A percentile compares a stretch with the other conserved stretches of the same genome.
phyloP scores from a whole-genome alignment of 2,329 filamentous ascomycete species.

The Colletotrichum horii region DNA sequence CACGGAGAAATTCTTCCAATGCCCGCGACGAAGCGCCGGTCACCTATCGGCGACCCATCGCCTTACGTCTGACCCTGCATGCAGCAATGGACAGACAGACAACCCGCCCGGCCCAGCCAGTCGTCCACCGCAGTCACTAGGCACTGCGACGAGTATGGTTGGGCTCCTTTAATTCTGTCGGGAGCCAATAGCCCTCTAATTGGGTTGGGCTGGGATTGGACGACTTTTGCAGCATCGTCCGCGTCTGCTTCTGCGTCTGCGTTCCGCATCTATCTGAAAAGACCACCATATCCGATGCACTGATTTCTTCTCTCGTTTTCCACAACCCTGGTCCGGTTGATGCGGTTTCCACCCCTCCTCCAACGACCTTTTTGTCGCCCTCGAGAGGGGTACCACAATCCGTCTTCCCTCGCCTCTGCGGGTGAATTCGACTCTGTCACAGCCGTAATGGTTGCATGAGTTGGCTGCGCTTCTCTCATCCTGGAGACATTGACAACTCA shows the following conservation, averaged over 20 bases:
- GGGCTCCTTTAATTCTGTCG: slow-evolving; percentile 6
- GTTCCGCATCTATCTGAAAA: not conserved
- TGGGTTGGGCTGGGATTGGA: slow-evolving; percentile 22
- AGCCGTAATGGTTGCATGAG: slow-evolving; percentile 24
- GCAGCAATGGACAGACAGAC: slow-evolving; percentile 9
- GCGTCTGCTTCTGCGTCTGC: not conserved
- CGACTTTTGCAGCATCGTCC: not conserved
- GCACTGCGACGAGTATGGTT: not conserved
- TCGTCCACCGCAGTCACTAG: not conserved
- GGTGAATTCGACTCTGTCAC: not conserved
- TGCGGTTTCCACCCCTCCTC: slow-evolving; percentile 6
- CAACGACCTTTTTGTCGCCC: not conserved
- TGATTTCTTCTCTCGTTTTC: not conserved
- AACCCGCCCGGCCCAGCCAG: not conserved
- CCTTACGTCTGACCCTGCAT: slow-evolving; percentile 24
- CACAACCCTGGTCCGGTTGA: slow-evolving; percentile 4
- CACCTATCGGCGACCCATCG: slow-evolving; percentile 22
- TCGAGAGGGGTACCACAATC: slow-evolving; percentile 3
- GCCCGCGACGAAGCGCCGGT: not conserved
- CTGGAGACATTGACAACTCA: slow-evolving; percentile 17
- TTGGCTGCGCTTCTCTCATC: slow-evolving; percentile 8
- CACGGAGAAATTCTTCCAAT: slow-evolving; percentile 22
- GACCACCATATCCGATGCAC: not conserved
- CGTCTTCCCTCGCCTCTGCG: not conserved
- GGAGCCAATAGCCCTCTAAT: slow-evolving; percentile 21